Percentiles rank a stretch among this genome's conserved stretches.
phyloP scores from a whole-genome alignment of 306 rosid genomes.

The Malus sieversii region DNA sequence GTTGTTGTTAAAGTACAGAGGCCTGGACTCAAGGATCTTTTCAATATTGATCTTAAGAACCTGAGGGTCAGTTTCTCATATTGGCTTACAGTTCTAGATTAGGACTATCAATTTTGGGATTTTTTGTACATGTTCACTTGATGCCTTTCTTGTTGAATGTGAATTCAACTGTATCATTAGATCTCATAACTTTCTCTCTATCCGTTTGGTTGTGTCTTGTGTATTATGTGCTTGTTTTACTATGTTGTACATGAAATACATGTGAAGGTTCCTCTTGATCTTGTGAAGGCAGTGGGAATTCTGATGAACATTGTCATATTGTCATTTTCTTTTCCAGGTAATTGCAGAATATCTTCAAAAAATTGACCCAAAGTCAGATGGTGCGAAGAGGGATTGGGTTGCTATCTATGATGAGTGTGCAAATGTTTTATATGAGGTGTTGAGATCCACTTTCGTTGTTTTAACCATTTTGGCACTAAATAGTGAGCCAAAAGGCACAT shows the following conservation, averaged over 20 bases:
- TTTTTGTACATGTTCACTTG: background rate
- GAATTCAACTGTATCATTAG: background rate
- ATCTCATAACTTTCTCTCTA: background rate
- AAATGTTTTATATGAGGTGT: conserved; percentile 82
- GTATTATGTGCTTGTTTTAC: background rate
- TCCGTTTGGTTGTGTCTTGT: background rate
- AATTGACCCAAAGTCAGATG: conserved; percentile 96
- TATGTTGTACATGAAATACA: background rate
- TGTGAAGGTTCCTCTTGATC: background rate
- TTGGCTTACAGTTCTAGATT: conserved; percentile 14
- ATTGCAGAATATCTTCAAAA: conserved; percentile 97
- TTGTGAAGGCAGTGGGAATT: background rate
- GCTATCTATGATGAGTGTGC: conserved; percentile 99
- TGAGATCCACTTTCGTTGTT: conserved; percentile 6
- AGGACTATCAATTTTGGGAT: background rate
- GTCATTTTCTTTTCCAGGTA: conserved; percentile 48
- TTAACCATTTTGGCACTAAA: background rate
- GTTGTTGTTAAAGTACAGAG: conserved; percentile 95
- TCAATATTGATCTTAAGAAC: conserved; percentile 92
- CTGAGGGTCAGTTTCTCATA: conserved; percentile 73
- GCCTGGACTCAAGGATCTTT: conserved; percentile 95
- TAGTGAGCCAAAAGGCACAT: background rate
- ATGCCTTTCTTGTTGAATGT: background rate
- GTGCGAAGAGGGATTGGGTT: conserved; percentile 99
- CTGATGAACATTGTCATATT: conserved; percentile 4